These are phyloP conservation scores for Phytophthora sojae DNA, from an alignment of 352 stramenopile genomes.

Conservation along the genomic window DNA sequence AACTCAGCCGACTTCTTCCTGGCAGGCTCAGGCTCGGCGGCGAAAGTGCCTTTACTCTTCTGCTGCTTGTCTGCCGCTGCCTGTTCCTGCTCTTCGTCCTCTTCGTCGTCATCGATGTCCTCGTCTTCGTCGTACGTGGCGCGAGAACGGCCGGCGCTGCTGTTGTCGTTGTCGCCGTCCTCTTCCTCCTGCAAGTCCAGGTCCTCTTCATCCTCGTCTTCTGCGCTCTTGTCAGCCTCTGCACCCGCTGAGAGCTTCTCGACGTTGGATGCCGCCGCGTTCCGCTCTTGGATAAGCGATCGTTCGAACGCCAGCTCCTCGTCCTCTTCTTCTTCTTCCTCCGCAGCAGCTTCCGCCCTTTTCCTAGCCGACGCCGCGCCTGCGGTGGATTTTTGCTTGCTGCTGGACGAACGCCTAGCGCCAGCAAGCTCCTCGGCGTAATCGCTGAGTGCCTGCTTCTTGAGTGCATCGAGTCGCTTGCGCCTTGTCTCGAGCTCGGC, in stretches of 20 bases:
- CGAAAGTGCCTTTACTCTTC: background rate
- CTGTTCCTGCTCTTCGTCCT: constrained; percentile 26
- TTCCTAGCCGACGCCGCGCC: constrained; percentile 9
- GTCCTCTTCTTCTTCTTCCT: constrained; percentile 32
- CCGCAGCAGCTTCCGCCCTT: constrained; percentile 23
- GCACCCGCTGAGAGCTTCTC: constrained; percentile 19
- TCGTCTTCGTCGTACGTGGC: constrained; percentile 33
- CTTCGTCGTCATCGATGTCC: constrained; percentile 26
- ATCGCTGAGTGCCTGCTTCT: constrained; percentile 74
- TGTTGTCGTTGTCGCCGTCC: constrained; percentile 37
- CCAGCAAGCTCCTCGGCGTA: constrained; percentile 56
- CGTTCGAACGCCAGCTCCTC: constrained; percentile 53
- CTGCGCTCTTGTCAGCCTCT: constrained; percentile 37
- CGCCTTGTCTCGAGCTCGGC: constrained; percentile 70
- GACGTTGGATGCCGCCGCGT: constrained; percentile 11
- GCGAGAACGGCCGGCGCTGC: constrained; percentile 20
- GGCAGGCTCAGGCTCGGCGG: background rate
- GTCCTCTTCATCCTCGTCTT: constrained; percentile 50
- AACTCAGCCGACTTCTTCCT: too few species aligned
- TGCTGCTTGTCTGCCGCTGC: constrained; percentile 13
- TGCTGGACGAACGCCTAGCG: constrained; percentile 14
- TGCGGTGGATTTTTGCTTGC: constrained; percentile 28
- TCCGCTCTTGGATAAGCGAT: constrained; percentile 39
- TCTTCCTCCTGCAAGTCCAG: constrained; percentile 44
- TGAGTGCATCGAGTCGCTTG: constrained; percentile 73